Percentiles rank a stretch among this genome's conserved stretches.
Conservation (phyloP, 306 rosid genomes). For the Begonia peltatifolia region DNA sequence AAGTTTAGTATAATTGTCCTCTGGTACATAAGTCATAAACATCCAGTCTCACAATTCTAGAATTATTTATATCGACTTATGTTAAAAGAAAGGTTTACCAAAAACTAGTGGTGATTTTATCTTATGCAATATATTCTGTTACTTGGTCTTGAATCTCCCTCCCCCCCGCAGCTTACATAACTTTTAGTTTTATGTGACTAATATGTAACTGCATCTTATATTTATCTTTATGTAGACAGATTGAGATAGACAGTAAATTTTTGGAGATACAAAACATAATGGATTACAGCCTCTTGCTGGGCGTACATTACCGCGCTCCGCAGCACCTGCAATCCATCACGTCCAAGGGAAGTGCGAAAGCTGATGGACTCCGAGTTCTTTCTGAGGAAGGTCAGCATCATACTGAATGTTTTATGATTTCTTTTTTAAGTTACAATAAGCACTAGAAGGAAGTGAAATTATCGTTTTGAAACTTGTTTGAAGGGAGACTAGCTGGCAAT, state of each 20-base stretch:
- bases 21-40: no score
- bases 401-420: background rate
- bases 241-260: slow-evolving; percentile 81
- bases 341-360: slow-evolving; percentile 27
- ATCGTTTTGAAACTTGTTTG: no score
- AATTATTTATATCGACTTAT: no score
- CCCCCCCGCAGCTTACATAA: background rate
- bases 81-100: no score
- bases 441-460: no score
- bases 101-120: no score
- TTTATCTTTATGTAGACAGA: slow-evolving; percentile 62
- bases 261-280: slow-evolving; percentile 82
- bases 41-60: no score
- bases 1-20: no score
- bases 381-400: slow-evolving; percentile 82
- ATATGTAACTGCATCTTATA: background rate
- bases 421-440: no score
- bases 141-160: no score
- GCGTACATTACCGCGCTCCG: slow-evolving; percentile 98
- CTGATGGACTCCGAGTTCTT: slow-evolving; percentile 69
- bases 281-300: slow-evolving; percentile 96
- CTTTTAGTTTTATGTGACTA: background rate
- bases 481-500: no score
- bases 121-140: no score
- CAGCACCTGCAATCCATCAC: slow-evolving; percentile 43